Percentiles rank a stretch among this genome's conserved stretches.
Evolutionary conservation across 306 rosid species (phyloP).

Genomic region (Rosa rugosa): DNA sequence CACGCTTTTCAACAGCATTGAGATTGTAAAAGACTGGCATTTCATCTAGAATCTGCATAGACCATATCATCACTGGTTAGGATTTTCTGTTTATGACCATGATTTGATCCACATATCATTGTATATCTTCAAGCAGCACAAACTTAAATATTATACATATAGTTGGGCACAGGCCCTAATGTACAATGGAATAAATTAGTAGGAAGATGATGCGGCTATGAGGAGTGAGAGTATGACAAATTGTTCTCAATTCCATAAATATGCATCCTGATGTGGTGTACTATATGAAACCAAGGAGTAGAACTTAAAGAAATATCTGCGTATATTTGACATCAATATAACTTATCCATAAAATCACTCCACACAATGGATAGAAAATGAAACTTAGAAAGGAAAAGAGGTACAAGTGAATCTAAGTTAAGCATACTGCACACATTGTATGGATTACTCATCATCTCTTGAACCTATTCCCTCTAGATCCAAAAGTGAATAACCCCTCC

Average conservation of each 20-base stretch:
- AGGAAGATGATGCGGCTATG: not conserved
- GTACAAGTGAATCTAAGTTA: not conserved
- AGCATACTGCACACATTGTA: not conserved
- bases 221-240: not conserved
- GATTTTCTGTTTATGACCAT: slow-evolving; percentile 2
- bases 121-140: not conserved
- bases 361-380: not conserved
- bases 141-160: not conserved
- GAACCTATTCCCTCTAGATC: not conserved
- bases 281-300: not conserved
- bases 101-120: not conserved
- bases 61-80: slow-evolving; percentile 22
- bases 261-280: not conserved
- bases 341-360: not conserved
- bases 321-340: not conserved
- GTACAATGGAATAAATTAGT: not conserved
- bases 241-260: not conserved
- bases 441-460: not conserved
- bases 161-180: not conserved
- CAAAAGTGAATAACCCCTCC: not conserved
- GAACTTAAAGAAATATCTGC: not conserved
- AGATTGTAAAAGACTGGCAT: slow-evolving; percentile 98
- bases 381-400: not conserved
- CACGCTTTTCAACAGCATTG: slow-evolving; percentile 89
- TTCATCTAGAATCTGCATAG: slow-evolving; percentile 86